Base-by-base conservation (phyloP, 2,329 filamentous ascomycete genomes). In the Graphilbum ipis-grandicollis region DNA sequence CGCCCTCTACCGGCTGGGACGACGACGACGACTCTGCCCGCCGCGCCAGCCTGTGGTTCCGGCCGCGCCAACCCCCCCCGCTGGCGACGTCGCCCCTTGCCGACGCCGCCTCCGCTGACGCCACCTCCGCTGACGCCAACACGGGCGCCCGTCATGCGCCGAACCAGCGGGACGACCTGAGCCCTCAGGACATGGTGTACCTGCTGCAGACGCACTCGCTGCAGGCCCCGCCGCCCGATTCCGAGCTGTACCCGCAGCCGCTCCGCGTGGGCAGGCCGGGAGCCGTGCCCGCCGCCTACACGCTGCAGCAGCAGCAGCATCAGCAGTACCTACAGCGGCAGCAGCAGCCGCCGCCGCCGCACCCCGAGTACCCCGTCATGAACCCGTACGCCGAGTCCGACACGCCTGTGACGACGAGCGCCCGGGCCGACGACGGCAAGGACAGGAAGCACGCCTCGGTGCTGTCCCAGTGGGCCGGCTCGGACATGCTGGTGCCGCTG, bases 331-430 rank as follows among this genome's bases (percentile, higher is more conserved):
- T n/a, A n/a, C n/a, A n/a, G n/a, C n/a, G n/a, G n/a, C n/a, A n/a
- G n/a, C n/a, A n/a, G n/a, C n/a, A n/a, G n/a, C n/a, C n/a, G n/a
- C n/a, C n/a, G n/a, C 8, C 17, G 5, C 25, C 15, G 21, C 34
- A 36, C 10, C 6, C 31, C 13, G 45, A 48, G n/a, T 53, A 52
- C 33, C 50, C 50, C 15, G 39, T 46, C 21, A 47, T 53, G 48
- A 49, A 46, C 36, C 49, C 50, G 0, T 51, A 52, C 35, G n/a
- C n/a, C n/a, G n/a, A n/a, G n/a, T n/a, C n/a, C n/a, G n/a, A n/a
- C n/a, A n/a, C n/a, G n/a, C n/a, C n/a, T n/a, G n/a, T n/a, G n/a
- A n/a, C n/a, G n/a, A n/a, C n/a, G n/a, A n/a, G n/a, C n/a, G n/a
- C n/a, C n/a, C n/a, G n/a, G n/a, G n/a, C n/a, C n/a, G n/a, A n/a